Evolutionary conservation across 202 grass and related monocot species (phyloP).

Genomic region (Schoenoplectus tabernaemontani): DNA sequence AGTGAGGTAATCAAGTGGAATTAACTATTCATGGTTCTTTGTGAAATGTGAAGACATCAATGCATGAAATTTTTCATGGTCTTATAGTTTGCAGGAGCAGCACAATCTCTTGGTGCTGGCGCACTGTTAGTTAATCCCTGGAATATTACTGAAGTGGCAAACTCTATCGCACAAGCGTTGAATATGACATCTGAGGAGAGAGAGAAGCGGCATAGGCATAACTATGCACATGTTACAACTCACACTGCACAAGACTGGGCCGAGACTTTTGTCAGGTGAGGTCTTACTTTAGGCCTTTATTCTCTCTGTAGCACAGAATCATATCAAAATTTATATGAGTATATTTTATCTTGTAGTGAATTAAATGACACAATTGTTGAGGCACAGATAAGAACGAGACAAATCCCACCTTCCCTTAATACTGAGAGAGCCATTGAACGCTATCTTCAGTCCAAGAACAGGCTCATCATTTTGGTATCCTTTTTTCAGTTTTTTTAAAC

Average conservation of each 20-base stretch:
- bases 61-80: conserved; percentile 3
- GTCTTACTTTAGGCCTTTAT: background rate
- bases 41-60: conserved; percentile 6
- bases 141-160: conserved; percentile 93
- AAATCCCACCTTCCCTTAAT: conserved; percentile 79
- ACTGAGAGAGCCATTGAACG: conserved; percentile 45
- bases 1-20: conserved; percentile 61
- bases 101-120: conserved; percentile 96
- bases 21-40: conserved; percentile 3
- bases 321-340: background rate
- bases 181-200: conserved; percentile 74
- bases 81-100: conserved; percentile 91
- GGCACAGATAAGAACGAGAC: conserved; percentile 85
- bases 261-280: conserved; percentile 95
- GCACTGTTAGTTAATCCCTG: conserved; percentile 95
- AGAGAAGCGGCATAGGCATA: conserved; percentile 96
- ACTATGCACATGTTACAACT: conserved; percentile 92
- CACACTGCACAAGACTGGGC: conserved; percentile 99
- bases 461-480: conserved; percentile 87
- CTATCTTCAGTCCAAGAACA: conserved; percentile 76
- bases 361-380: conserved; percentile 91
- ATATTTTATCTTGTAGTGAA: conserved; percentile 51
- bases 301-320: background rate
- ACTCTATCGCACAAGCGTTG: conserved; percentile 59
- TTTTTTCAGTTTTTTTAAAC: conserved; percentile 14